Evolutionary conservation across 148 eudicot genomes (phyloP).

Genomic region (Fagopyrum tataricum): DNA sequence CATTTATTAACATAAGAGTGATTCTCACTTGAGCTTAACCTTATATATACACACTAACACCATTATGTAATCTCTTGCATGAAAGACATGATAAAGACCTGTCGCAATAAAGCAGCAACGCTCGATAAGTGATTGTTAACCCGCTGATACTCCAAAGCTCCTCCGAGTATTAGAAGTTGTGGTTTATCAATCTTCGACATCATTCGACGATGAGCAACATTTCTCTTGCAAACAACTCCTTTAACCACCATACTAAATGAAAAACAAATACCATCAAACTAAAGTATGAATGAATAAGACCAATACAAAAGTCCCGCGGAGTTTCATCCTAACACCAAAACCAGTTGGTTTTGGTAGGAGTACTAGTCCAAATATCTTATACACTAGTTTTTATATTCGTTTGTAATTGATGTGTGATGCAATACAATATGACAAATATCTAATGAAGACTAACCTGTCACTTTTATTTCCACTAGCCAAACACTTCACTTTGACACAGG

Average conservation of each 20-base stretch:
- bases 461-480: conserved; percentile 70
- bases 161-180: conserved; percentile 84
- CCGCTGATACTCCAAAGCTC: conserved; percentile 96
- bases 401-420: too few relatives aligned
- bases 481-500: conserved; percentile 93
- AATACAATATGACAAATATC: too few relatives aligned
- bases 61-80: too few relatives aligned
- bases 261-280: not conserved
- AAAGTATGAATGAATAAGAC: not conserved
- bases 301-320: not conserved
- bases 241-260: conserved; percentile 59
- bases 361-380: not conserved
- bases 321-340: not conserved
- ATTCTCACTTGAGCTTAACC: too few relatives aligned
- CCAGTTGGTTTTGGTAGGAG: not conserved
- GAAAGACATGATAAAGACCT: not conserved
- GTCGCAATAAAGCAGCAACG: conserved; percentile 74
- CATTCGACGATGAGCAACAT: conserved; percentile 97
- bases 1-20: too few relatives aligned
- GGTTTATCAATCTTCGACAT: conserved; percentile 76
- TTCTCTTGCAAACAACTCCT: conserved; percentile 98
- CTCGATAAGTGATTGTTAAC: conserved; percentile 80
- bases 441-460: conserved; percentile 53
- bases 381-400: not conserved
- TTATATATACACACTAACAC: too few relatives aligned